These are phyloP conservation scores for Limtongia smithiae DNA, from an alignment of 805 yeast species.

Conservation along the genomic window DNA sequence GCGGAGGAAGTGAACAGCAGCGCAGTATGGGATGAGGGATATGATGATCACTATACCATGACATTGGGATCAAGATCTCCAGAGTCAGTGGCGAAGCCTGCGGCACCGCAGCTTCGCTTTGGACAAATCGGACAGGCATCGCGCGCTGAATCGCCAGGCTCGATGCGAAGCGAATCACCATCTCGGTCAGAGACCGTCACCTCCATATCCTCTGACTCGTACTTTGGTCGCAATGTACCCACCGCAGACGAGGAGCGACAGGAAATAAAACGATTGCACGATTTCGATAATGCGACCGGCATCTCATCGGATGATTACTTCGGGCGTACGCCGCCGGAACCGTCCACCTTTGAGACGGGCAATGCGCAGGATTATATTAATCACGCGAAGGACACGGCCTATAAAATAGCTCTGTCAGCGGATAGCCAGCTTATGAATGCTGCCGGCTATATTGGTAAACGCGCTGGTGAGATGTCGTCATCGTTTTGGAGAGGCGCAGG, in stretches of 20 bases:
- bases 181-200: no score
- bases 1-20: no score
- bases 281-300: slow-evolving; percentile 85
- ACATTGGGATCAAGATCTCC: no score
- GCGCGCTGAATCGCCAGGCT: not conserved
- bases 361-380: slow-evolving; percentile 2
- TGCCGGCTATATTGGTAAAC: not conserved
- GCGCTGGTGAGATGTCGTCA: slow-evolving; percentile 1
- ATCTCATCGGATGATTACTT: slow-evolving; percentile 93
- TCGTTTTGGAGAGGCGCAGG: slow-evolving; percentile 1
- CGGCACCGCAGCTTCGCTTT: not conserved
- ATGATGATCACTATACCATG: no score
- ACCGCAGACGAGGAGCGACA: slow-evolving; percentile 1
- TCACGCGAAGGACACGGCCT: slow-evolving; percentile 5
- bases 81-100: not conserved
- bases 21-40: no score
- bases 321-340: slow-evolving; percentile 66
- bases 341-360: slow-evolving; percentile 53
- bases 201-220: slow-evolving; percentile 20
- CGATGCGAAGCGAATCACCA: not conserved
- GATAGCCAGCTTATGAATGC: slow-evolving; percentile 5
- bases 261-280: slow-evolving; percentile 28
- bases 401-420: slow-evolving; percentile 1
- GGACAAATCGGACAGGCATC: slow-evolving; percentile 62
- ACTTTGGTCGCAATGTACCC: slow-evolving; percentile 10